Evolutionary conservation across 108 stramenopile genomes (phyloP).

Genomic region (Discostella stelligeroides): DNA sequence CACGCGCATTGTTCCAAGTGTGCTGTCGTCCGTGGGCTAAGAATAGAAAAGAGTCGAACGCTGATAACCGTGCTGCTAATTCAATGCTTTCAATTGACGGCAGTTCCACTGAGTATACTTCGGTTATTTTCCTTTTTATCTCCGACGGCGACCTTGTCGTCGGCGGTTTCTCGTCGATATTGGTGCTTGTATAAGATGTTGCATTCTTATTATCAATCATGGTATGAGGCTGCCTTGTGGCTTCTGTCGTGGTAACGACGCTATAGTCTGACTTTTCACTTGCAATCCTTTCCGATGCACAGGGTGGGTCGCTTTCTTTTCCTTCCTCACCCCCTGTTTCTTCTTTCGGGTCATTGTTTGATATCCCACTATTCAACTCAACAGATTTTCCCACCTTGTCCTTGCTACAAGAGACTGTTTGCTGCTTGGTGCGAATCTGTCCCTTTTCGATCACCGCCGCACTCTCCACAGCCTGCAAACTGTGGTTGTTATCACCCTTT

Average conservation of each 20-base stretch:
- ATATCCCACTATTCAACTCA: too few relatives aligned
- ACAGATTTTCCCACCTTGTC: too few relatives aligned
- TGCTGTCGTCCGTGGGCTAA: not conserved
- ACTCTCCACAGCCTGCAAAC: too few relatives aligned
- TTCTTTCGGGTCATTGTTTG: too few relatives aligned
- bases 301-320: too few relatives aligned
- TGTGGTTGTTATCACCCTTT: too few relatives aligned
- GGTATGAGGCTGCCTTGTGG: too few relatives aligned
- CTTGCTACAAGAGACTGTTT: too few relatives aligned
- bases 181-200: not conserved
- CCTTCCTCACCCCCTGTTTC: too few relatives aligned
- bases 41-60: conserved; percentile 9
- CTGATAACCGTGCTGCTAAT: conserved; percentile 8
- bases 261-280: too few relatives aligned
- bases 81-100: conserved; percentile 11
- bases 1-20: not conserved
- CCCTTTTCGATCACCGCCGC: not conserved
- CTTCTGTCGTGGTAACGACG: too few relatives aligned
- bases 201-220: not conserved
- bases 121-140: not conserved
- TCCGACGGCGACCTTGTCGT: not conserved
- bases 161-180: not conserved
- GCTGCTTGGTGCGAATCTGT: not conserved
- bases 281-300: too few relatives aligned
- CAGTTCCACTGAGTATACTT: conserved; percentile 8